Evolutionary conservation across 192 early-diverging fungal genomes (phyloP), one percentile per base, ranked within the genome.

Genomic region (Helicostylum pulchrum): DNA sequence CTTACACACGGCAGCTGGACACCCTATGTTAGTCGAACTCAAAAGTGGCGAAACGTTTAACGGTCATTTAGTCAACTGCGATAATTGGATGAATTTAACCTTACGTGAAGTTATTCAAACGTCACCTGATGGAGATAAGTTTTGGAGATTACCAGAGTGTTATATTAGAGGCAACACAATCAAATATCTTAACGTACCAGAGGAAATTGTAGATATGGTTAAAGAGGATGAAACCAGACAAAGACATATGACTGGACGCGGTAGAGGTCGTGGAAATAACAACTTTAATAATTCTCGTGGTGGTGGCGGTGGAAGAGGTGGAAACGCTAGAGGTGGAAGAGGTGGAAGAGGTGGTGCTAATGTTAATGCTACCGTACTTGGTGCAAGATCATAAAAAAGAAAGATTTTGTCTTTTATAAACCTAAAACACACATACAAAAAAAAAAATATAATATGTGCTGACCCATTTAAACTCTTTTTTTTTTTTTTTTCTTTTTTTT

Each of bases 21-120:
- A 90, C 69, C 91, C 92, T 46, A 92, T 95, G 82, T 81, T 95
- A 58, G 94, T 98, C n/a, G 96, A 98, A 71, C 74, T 98, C 55
- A 98, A 98, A 72, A 94, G 90, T 74, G 96, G 95, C 71, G 95
- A 98, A 74, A 95, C 97, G 26, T 99, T 95, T 77, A 97, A 96
- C 71, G 97, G 97, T 10, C 94, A 96, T 79, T 86, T 99, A 78
- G 92, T 93, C 58, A 92, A 88, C 68, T 97, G 94, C 80, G 92
- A 97, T 75, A 93, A 93, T 67, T 97, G 92, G 85, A 99, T 97
- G 97, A 99, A 99, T 78, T 80, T 99, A 70, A 92, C 89, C 43
- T 79, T 99, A 23, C 86, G 91, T 57, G 94, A 97, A 71, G 95
- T 97, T 20, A 96, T 97, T 67, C 90, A 91, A 74, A 99, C 95